Base-by-base conservation (phyloP, 1,284 basidiomycete genomes). In the Cutaneotrichosporon cutaneum region DNA sequence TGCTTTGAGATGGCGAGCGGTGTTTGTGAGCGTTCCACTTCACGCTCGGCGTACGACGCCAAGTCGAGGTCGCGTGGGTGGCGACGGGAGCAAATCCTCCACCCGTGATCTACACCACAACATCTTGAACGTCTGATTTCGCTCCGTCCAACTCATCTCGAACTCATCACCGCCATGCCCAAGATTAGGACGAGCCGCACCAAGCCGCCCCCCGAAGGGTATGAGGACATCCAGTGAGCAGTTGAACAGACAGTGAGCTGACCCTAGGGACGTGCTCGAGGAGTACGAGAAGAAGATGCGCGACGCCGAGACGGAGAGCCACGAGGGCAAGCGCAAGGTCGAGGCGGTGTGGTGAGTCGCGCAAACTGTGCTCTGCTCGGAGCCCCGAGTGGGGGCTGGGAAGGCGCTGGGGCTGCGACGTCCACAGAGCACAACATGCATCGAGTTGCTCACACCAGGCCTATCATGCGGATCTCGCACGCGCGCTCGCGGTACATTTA, bases 381-480 rank as follows among this genome's bases (percentile, higher is more conserved):
- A n/a, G n/a, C n/a, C 30, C 30, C 5, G 30, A 9, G 4, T 30
- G 5, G 5, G 30, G 30, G 30, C 30, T 30, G 30, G 30, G 30
- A 30, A 4, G 30, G 30, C n/a, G n/a, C n/a, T n/a, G n/a, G n/a
- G n/a, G 30, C 30, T 30, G 30, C 30, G 30, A 4, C 9, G 30
- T 9, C 5, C 30, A 30, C 30, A 30, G 4, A 4, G 30, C 30
- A 9, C 30, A 9, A 5, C 30, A 30, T 30, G 30, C 30, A 9
- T 30, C 30, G 30, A 30, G 13, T 13, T 16, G 33, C 55, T 33
- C 22, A 42, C 54, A 24, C 36, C 65, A 79, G 78, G 78, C 94
- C 95, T 51, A 97, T 99, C 70, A 97, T 99, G 92, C 88, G 93
- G 51, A 93, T 99, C 77, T 90, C 91, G 14, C 95, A 99, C 79